Evolutionary conservation across 257 asterid genomes (phyloP), one percentile per base, ranked within the genome.

Genomic region (Rehmannia glutinosa): DNA sequence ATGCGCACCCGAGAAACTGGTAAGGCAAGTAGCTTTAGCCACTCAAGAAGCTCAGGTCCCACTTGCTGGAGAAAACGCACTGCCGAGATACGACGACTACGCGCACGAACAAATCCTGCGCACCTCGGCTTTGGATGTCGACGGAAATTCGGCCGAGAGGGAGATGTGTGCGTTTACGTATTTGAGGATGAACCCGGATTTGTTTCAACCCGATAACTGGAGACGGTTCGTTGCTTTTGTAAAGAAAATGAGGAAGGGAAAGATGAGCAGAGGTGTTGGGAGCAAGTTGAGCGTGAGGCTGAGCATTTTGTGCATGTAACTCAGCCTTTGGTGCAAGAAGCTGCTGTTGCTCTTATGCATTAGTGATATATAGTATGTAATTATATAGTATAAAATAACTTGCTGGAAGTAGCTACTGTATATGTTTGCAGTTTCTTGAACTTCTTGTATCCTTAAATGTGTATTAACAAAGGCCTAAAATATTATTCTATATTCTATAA

Each of bases 141-240:
- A 83, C 3, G 85, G 77, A 0, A 43, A 78, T 0, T 68, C 89
- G 0, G 72, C 64, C 0, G 84, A 62, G 0, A 60, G 82, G 52
- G 88, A 82, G 70, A 94, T 94, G 99, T 91, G 99, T 17, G 99
- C 99, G 1, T 94, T 94, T 54, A 94, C 99, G 1, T 94, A 94
- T 35, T 58, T 94, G 85, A 81, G 97, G 83, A 94, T 94, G 97
- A 87, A 75, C 39, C 96, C 95, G 0, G 84, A 91, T 24, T 39
- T 94, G 79, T 94, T 94, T 74, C 96, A 88, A 30, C 85, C 95
- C 1, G 97, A 94, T 42, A 94, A 91, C 30, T 94, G 99, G 99
- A 81, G 99, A 23, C 70, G 83, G 32, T 94, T 94, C 12, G 97
- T 91, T 0, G 89, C 75, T 0, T 91, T 94, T 6, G 97, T 91